These are phyloP conservation scores for Conringia planisiliqua DNA, from an alignment of 345 rosid genomes.

Conservation along the genomic window DNA sequence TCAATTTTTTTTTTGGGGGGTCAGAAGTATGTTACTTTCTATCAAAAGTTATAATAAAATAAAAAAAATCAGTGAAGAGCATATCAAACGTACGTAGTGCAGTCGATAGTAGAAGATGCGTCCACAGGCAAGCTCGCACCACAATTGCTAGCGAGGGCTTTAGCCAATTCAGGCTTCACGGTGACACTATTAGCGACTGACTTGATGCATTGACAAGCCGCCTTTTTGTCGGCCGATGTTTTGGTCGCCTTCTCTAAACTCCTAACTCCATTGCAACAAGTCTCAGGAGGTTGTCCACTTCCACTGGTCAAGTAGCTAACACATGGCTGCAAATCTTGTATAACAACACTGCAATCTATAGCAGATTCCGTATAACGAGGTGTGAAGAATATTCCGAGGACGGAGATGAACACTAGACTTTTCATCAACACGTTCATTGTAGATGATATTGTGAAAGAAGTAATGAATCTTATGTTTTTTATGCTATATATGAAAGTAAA, in stretches of 20 bases:
- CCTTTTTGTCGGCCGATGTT: conserved; percentile 51
- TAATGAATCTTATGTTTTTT: not conserved
- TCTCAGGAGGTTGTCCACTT: conserved; percentile 52
- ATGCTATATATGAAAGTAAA: not conserved
- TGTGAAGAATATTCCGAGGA: conserved; percentile 29
- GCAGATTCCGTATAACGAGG: conserved; percentile 44
- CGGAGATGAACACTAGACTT: conserved; percentile 11
- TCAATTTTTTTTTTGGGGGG: too few relatives aligned
- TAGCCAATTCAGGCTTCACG: conserved; percentile 51
- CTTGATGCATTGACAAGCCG: conserved; percentile 70
- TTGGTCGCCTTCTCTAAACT: conserved; percentile 48
- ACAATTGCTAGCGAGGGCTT: conserved; percentile 59
- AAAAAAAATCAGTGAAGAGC: not conserved
- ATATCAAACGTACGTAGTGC: conserved; percentile 48
- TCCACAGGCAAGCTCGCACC: conserved; percentile 48
- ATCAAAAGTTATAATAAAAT: not conserved
- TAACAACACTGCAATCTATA: conserved; percentile 57
- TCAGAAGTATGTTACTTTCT: not conserved
- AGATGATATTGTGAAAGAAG: not conserved
- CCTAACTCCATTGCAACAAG: conserved; percentile 56
- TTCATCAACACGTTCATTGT: conserved; percentile 16
- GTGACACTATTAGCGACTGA: conserved; percentile 49
- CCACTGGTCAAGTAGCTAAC: conserved; percentile 57
- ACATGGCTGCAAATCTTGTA: conserved; percentile 65
- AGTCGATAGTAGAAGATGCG: conserved; percentile 57